These are phyloP conservation scores for Candida chauliodis DNA, from an alignment of 805 yeast genomes.

Conservation along the genomic window DNA sequence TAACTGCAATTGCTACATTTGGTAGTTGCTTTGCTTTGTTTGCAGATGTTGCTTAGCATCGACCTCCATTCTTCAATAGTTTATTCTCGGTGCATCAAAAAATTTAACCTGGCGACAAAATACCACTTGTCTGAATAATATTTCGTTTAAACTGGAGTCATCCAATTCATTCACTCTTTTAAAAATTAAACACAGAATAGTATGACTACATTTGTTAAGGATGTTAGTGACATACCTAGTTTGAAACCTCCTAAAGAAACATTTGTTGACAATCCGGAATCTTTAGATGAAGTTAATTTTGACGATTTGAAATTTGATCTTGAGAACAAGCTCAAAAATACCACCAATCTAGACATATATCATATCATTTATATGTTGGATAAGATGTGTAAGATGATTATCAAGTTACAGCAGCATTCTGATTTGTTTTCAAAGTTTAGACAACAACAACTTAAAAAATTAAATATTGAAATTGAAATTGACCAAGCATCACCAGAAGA, in stretches of 20 bases:
- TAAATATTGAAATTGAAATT: conserved; percentile 4
- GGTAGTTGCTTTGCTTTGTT: no score
- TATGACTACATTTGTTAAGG: conserved; percentile 6
- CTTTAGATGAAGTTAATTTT: conserved; percentile 29
- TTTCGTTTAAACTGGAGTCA: no score
- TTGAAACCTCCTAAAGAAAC: conserved; percentile 37
- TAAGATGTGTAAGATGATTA: conserved; percentile 29
- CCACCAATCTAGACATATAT: conserved; percentile 30
- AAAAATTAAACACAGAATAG: no score
- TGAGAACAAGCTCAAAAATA: conserved; percentile 25
- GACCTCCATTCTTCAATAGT: no score
- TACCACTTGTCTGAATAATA: no score
- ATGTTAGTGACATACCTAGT: conserved; percentile 25
- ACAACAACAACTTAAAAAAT: conserved; percentile 20
- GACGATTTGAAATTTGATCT: conserved; percentile 35
- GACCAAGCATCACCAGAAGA: background rate
- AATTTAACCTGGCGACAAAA: no score
- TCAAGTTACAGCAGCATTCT: conserved; percentile 24
- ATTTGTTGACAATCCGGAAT: conserved; percentile 37
- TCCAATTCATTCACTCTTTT: no score
- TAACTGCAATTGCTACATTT: no score
- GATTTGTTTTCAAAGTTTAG: conserved; percentile 23
- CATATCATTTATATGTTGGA: conserved; percentile 33
- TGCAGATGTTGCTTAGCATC: no score
- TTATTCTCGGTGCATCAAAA: no score